phyloP scores from a whole-genome alignment of 140 eudicot species.

The Artemisia princeps region DNA sequence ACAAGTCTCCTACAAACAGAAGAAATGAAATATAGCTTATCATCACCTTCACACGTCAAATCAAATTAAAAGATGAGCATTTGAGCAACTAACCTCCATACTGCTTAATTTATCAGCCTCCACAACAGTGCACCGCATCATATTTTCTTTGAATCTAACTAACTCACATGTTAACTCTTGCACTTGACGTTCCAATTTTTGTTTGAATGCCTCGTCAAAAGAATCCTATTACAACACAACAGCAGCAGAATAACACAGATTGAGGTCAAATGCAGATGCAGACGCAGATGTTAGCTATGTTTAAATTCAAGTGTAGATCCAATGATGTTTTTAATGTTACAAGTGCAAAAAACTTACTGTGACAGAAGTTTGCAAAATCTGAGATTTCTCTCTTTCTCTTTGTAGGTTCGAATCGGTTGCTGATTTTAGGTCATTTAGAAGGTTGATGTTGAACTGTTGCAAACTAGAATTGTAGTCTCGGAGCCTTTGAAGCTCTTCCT shows the following conservation, averaged over 20 bases:
- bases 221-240: constrained; percentile 38
- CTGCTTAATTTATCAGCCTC: constrained; percentile 36
- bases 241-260: too few species aligned
- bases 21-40: background rate
- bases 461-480: constrained; percentile 85
- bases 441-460: constrained; percentile 75
- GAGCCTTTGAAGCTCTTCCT: constrained; percentile 20
- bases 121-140: constrained; percentile 40
- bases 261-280: too few species aligned
- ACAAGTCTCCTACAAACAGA: constrained; percentile 46
- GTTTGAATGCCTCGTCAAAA: constrained; percentile 12
- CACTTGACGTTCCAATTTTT: constrained; percentile 12
- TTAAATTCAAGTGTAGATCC: too few species aligned
- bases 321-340: too few species aligned
- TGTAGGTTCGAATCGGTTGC: constrained; percentile 65
- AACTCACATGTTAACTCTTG: constrained; percentile 47
- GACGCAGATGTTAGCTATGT: too few species aligned
- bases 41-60: background rate
- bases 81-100: constrained; percentile 54
- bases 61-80: too few species aligned
- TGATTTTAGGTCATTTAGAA: constrained; percentile 66
- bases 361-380: constrained; percentile 59
- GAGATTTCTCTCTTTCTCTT: constrained; percentile 64
- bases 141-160: constrained; percentile 35
- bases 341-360: constrained; percentile 33